phyloP scores from a whole-genome alignment of 495 filamentous ascomycete genomes.

The Aspergillus bridgeri region DNA sequence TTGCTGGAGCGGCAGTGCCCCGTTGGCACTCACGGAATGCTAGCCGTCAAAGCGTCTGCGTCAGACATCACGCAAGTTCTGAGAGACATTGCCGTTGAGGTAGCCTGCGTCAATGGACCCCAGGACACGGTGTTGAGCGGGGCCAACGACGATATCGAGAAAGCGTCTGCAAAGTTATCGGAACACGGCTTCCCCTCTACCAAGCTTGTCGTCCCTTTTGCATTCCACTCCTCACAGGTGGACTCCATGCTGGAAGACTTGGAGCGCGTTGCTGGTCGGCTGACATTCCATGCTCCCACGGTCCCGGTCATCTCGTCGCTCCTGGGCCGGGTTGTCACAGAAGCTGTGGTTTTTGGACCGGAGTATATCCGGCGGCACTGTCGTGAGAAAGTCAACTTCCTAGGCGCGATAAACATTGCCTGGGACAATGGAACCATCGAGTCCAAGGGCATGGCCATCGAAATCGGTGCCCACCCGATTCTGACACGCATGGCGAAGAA shows the following conservation, averaged over 20 bases:
- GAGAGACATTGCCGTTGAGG: conserved; percentile 34
- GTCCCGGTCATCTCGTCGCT: conserved; percentile 70
- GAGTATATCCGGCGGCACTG: conserved; percentile 63
- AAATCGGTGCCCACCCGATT: too few species aligned
- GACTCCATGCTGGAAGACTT: conserved; percentile 71
- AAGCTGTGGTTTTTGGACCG: conserved; percentile 48
- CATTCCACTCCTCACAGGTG: conserved; percentile 80
- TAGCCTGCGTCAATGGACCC: conserved; percentile 53
- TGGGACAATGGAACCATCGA: conserved; percentile 41
- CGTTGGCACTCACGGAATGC: conserved; percentile 63
- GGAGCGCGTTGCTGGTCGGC: conserved; percentile 52
- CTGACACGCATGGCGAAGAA: too few species aligned
- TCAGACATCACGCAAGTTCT: conserved; percentile 33
- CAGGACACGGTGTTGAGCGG: conserved; percentile 52
- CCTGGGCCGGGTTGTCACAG: conserved; percentile 53
- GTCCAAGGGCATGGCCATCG: conserved; percentile 48
- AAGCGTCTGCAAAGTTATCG: conserved; percentile 52
- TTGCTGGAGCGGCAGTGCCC: conserved; percentile 72
- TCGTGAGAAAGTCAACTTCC: conserved; percentile 69
- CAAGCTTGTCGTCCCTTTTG: conserved; percentile 69
- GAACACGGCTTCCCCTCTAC: too few species aligned
- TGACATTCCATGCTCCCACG: conserved; percentile 57
- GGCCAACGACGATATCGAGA: conserved; percentile 42
- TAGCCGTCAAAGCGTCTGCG: conserved; percentile 44
- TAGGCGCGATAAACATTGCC: conserved; percentile 55